phyloP scores from a whole-genome alignment of 2,329 filamentous ascomycete species.

The Aspergillus sp. region DNA sequence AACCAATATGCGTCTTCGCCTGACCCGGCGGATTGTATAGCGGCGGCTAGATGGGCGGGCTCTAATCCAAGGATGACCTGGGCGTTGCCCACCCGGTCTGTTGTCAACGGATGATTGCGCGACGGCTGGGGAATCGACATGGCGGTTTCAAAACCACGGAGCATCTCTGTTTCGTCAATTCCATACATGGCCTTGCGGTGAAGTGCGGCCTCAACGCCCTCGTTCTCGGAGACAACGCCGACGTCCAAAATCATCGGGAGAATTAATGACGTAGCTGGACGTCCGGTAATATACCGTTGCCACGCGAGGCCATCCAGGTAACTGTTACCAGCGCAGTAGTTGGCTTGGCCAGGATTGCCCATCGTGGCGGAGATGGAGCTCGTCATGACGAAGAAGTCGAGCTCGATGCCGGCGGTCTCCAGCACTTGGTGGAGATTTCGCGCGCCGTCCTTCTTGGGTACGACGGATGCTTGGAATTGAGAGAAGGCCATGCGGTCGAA shows the following conservation, averaged over 20 bases:
- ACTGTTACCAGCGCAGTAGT: constrained; percentile 3
- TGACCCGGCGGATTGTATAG: too few species aligned
- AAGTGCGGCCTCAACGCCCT: constrained; percentile 29
- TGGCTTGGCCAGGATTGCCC: constrained; percentile 1
- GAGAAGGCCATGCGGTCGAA: too few species aligned
- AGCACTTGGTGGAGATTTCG: constrained; percentile 4
- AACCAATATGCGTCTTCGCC: too few species aligned
- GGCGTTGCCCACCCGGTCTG: too few species aligned
- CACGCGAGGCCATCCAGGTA: constrained; percentile 30
- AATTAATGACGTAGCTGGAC: constrained; percentile 22
- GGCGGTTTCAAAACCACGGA: constrained; percentile 5
- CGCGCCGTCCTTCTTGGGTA: not conserved
- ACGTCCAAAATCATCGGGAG: constrained; percentile 33
- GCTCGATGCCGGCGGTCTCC: not conserved
- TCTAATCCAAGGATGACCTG: too few species aligned
- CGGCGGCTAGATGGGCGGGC: too few species aligned
- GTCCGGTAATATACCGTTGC: constrained; percentile 17
- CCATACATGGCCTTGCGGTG: constrained; percentile 29
- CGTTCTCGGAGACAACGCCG: constrained; percentile 30
- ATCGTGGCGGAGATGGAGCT: not conserved
- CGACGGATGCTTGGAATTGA: not conserved
- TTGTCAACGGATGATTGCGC: too few species aligned
- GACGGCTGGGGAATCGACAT: too few species aligned
- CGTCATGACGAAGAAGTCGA: not conserved
- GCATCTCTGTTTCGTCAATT: constrained; percentile 25